These are phyloP conservation scores for Aureobasidium namibiae DNA, from an alignment of 2,329 filamentous ascomycete species.

Conservation along the genomic window DNA sequence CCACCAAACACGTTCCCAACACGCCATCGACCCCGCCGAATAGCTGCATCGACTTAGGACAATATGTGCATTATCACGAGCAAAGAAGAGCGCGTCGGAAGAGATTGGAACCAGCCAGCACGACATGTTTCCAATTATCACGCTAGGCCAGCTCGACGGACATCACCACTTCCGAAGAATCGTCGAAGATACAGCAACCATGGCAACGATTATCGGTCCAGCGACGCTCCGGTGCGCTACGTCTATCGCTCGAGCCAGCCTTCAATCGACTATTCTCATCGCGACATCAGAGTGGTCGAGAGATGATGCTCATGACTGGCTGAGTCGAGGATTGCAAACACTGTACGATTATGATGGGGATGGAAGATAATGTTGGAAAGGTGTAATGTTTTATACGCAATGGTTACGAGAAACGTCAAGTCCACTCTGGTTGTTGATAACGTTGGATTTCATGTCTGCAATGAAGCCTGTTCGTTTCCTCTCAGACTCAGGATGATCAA, in stretches of 20 bases:
- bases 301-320: constrained; percentile 20
- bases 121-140: constrained; percentile 26
- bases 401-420: constrained; percentile 21
- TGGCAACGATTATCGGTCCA: neutral
- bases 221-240: constrained; percentile 1
- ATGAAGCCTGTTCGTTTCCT: neutral
- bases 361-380: neutral
- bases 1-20: neutral
- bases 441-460: neutral
- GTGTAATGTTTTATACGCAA: neutral
- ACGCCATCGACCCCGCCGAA: neutral
- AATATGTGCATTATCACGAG: constrained; percentile 25
- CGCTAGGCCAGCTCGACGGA: constrained; percentile 17
- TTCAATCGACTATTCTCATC: constrained; percentile 16
- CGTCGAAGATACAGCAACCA: constrained; percentile 2
- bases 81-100: constrained; percentile 17
- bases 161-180: constrained; percentile 1
- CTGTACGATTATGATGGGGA: neutral
- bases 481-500: neutral
- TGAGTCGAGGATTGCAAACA: constrained; percentile 24
- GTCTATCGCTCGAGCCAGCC: constrained; percentile 17
- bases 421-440: neutral
- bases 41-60: neutral
- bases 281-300: neutral
- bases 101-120: constrained; percentile 19